Evolutionary conservation across 139 green algal genomes (phyloP), one percentile per base, ranked within the genome.

Genomic region (Tetratostichococcus sp.): DNA sequence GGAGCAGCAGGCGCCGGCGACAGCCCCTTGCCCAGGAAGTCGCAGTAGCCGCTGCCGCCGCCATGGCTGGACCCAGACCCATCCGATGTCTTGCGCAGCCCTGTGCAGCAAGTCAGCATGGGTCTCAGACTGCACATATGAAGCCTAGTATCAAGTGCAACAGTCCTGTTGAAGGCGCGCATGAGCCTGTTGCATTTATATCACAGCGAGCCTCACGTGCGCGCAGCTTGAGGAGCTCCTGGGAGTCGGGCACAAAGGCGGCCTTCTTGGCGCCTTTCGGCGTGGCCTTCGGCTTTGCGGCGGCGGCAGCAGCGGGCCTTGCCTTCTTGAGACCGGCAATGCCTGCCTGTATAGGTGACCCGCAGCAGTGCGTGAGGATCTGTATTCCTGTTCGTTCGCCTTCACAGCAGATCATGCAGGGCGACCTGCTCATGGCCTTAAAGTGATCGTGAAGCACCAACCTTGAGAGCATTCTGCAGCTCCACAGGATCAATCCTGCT

Each of bases 381-480:
- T n/a, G n/a, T n/a, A n/a, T n/a, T n/a, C n/a, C n/a, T n/a, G n/a
- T n/a, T n/a, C n/a, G n/a, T n/a, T n/a, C n/a, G n/a, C n/a, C n/a
- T n/a, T n/a, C n/a, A n/a, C n/a, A n/a, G n/a, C n/a, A n/a, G n/a
- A n/a, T n/a, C n/a, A n/a, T n/a, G n/a, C n/a, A n/a, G n/a, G n/a
- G n/a, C n/a, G n/a, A n/a, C n/a, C n/a, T n/a, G n/a, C n/a, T n/a
- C 67, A 28, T 33, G 32, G 67, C 67, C 6, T 50, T 50, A 11
- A 50, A 50, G 39, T 62, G 50, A 8, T n/a, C 50, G 50, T 62
- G 50, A 8, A 6, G 11, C 11, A 14, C 72, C 33, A 31, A 75
- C 75, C 76, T 80, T 80, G 76, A 81, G 77, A 16, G 76, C 76
- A 26, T 76, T 33, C 25, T 80, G 69, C 35, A 80, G 69, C 5